These are phyloP conservation scores for Chlamydomonas asymmetrica DNA, from an alignment of 139 green algal genomes.

Conservation along the genomic window DNA sequence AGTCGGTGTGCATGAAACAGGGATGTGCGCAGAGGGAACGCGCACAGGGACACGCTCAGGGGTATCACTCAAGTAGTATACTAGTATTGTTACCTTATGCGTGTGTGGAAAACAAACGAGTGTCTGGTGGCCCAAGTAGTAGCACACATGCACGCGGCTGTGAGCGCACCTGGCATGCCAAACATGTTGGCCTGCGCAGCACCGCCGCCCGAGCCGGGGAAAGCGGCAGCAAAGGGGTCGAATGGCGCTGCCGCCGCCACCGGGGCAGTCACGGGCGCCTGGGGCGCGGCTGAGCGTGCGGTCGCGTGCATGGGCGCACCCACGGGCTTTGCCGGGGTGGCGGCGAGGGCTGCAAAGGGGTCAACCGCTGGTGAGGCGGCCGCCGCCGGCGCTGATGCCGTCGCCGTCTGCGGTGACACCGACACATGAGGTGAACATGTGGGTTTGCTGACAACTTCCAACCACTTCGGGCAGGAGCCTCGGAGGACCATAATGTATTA, in stretches of 20 bases:
- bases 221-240: not conserved
- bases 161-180: no score
- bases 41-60: no score
- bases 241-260: not conserved
- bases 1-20: no score
- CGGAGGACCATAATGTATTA: not conserved
- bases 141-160: no score
- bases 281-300: not conserved
- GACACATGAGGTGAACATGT: no score
- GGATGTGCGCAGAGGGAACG: no score
- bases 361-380: not conserved
- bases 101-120: no score
- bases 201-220: no score
- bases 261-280: not conserved
- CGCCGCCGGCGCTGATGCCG: no score
- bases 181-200: not conserved
- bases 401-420: not conserved
- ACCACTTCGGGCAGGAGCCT: not conserved
- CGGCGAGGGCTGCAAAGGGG: conserved; percentile 1
- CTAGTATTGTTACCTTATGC: no score
- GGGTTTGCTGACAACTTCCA: not conserved
- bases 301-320: conserved; percentile 9
- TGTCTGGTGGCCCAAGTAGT: no score
- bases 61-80: no score
- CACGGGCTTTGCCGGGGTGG: not conserved